Evolutionary conservation across 371 early-diverging fungal species (phyloP).

Genomic region (Mortierella polycephala): DNA sequence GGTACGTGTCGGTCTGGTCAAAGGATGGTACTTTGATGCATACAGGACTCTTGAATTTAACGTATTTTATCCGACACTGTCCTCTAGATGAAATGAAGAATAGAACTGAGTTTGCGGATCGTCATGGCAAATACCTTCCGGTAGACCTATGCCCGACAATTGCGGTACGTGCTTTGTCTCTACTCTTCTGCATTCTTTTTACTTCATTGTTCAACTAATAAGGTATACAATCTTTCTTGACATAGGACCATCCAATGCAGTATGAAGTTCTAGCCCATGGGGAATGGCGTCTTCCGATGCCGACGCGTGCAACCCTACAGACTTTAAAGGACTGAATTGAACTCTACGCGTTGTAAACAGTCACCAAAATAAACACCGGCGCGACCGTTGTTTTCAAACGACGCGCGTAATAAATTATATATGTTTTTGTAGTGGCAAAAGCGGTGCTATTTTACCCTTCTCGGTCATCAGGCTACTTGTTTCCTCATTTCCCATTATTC

Average conservation of each 20-base stretch:
- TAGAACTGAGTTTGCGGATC: slow-evolving; percentile 36
- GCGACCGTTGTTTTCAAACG: slow-evolving; percentile 8
- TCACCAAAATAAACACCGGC: background rate
- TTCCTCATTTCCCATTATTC: slow-evolving; percentile 2
- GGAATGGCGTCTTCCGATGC: slow-evolving; percentile 46
- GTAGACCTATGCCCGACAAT: slow-evolving; percentile 51
- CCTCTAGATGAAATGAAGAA: slow-evolving; percentile 23
- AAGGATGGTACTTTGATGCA: background rate
- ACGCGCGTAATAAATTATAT: slow-evolving; percentile 9
- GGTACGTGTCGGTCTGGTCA: slow-evolving; percentile 2
- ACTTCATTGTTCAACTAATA: background rate
- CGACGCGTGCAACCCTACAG: slow-evolving; percentile 37
- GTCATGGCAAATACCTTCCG: slow-evolving; percentile 37
- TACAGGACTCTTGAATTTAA: background rate
- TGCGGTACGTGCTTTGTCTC: slow-evolving; percentile 13
- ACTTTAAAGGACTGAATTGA: slow-evolving; percentile 18
- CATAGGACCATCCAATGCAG: slow-evolving; percentile 33
- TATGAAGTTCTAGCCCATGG: slow-evolving; percentile 45
- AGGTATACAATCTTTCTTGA: background rate
- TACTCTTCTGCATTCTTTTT: background rate
- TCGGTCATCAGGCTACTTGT: no score
- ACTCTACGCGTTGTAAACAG: slow-evolving; percentile 4
- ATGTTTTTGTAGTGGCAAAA: slow-evolving; percentile 18
- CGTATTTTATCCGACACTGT: background rate
- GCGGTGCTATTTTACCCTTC: background rate